Conservation (phyloP, 148 eudicot genomes). For the Amaranthus hypochondriacus region DNA sequence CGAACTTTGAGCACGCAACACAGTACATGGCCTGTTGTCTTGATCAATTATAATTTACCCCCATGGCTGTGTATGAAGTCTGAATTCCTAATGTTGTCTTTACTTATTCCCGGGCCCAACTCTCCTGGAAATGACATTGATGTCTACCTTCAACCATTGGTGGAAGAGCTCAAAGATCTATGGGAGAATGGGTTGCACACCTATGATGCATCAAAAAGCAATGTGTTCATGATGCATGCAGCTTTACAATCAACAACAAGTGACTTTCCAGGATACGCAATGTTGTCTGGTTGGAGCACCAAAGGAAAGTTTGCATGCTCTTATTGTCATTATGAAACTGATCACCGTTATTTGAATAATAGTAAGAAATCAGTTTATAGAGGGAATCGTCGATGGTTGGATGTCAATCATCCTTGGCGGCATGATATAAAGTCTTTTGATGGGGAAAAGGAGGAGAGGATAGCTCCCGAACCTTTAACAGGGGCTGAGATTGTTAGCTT, state of each 20-base stretch:
- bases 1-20: slow-evolving; percentile 1
- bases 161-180: neutral
- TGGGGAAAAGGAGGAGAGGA: neutral
- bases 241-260: neutral
- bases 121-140: slow-evolving; percentile 9
- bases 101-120: neutral
- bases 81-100: slow-evolving; percentile 1
- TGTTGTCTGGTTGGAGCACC: slow-evolving; percentile 6
- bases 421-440: neutral
- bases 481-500: neutral
- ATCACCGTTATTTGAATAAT: neutral
- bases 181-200: neutral
- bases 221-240: slow-evolving; percentile 1
- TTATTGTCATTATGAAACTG: neutral
- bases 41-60: neutral
- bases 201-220: neutral
- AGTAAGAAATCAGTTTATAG: neutral
- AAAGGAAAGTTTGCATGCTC: slow-evolving; percentile 2
- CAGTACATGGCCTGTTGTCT: neutral
- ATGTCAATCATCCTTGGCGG: neutral
- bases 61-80: neutral
- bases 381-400: neutral
- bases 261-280: slow-evolving; percentile 1
- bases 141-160: slow-evolving; percentile 4
- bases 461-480: neutral